These are phyloP conservation scores for Salix arbutifolia DNA, from an alignment of 345 rosid species.

Conservation along the genomic window DNA sequence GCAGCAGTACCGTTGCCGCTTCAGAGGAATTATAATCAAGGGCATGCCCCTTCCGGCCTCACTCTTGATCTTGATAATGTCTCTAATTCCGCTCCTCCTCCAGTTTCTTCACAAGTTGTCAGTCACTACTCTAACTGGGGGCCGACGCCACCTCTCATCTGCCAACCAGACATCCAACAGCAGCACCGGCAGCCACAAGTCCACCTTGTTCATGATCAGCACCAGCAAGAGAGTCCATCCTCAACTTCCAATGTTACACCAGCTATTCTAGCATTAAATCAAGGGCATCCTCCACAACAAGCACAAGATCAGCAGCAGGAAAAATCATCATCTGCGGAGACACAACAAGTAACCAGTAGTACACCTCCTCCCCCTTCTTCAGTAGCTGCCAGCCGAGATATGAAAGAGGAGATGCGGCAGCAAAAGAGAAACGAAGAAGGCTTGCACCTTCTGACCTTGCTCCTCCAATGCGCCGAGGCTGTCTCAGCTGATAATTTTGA, in stretches of 20 bases:
- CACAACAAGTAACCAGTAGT: conserved; percentile 25
- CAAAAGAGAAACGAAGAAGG: conserved; percentile 89
- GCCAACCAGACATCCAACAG: conserved; percentile 14
- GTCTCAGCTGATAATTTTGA: conserved; percentile 82
- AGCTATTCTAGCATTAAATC: conserved; percentile 27
- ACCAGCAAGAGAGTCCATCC: conserved; percentile 15
- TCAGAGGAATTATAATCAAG: conserved; percentile 19
- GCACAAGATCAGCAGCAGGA: conserved; percentile 33
- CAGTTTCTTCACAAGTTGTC: conserved; percentile 16
- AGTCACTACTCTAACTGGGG: conserved; percentile 29
- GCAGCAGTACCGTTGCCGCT: conserved; percentile 17
- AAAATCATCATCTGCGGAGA: conserved; percentile 50
- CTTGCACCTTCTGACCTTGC: conserved; percentile 78
- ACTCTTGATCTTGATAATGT: conserved; percentile 29
- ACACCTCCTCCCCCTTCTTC: conserved; percentile 21
- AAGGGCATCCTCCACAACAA: conserved; percentile 15
- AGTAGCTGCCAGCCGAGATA: conserved; percentile 36
- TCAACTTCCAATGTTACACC: conserved; percentile 18
- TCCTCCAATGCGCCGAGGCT: conserved; percentile 96
- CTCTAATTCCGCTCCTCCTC: conserved; percentile 14
- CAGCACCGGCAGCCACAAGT: conserved; percentile 9
- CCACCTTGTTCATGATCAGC: conserved; percentile 4
- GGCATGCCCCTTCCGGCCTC: conserved; percentile 26
- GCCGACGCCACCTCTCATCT: conserved; percentile 17
- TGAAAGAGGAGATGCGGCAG: conserved; percentile 69